phyloP scores from a whole-genome alignment of 352 stramenopile species.

The Pythium monospermum region DNA sequence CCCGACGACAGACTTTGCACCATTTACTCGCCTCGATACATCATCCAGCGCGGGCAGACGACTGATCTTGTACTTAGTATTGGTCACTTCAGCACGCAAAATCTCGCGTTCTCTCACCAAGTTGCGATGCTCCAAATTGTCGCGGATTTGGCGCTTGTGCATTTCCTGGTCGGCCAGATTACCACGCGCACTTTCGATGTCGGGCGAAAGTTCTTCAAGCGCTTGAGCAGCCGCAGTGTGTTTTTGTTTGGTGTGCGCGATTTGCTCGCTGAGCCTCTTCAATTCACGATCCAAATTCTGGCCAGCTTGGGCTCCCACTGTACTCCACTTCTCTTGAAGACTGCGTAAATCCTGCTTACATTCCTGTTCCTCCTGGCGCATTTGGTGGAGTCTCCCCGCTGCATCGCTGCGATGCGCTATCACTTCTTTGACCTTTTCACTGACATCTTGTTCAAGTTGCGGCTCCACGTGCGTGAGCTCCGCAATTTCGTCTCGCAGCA shows the following conservation, averaged over 20 bases:
- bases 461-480: constrained; percentile 35
- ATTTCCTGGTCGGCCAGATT: constrained; percentile 48
- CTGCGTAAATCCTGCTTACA: constrained; percentile 30
- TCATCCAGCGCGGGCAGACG: constrained; percentile 43
- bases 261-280: constrained; percentile 31
- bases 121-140: constrained; percentile 71
- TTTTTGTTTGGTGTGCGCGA: constrained; percentile 39
- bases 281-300: constrained; percentile 44
- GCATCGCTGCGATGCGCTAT: constrained; percentile 24
- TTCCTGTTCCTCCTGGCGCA: constrained; percentile 7
- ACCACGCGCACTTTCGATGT: constrained; percentile 35
- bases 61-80: constrained; percentile 42
- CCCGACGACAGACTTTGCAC: constrained; percentile 27
- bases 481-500: constrained; percentile 38
- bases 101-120: constrained; percentile 44
- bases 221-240: constrained; percentile 30
- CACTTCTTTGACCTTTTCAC: constrained; percentile 38
- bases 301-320: constrained; percentile 24
- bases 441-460: constrained; percentile 35
- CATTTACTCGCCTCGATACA: constrained; percentile 37
- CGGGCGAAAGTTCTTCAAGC: constrained; percentile 41
- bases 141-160: constrained; percentile 63
- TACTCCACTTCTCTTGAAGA: constrained; percentile 16
- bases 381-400: not conserved
- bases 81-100: constrained; percentile 30